These are phyloP conservation scores for Lablab purpureus DNA, from an alignment of 306 rosid genomes.

Conservation along the genomic window DNA sequence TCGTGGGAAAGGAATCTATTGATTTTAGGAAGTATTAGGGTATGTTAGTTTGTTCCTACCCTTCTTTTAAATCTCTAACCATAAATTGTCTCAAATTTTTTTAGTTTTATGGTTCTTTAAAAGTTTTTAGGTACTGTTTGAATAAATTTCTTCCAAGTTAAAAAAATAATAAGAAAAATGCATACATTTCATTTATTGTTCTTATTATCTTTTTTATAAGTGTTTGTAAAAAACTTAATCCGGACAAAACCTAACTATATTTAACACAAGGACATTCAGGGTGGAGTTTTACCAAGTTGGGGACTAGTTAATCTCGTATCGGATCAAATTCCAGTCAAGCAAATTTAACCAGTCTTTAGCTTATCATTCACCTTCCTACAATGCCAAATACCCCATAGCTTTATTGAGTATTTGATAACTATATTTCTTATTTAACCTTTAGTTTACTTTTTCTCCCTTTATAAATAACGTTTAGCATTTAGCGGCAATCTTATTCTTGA, in stretches of 20 bases:
- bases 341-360: slow-evolving; percentile 3
- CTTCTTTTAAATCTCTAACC: neutral
- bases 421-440: slow-evolving; percentile 27
- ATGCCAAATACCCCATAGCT: slow-evolving; percentile 15
- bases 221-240: neutral
- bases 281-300: neutral
- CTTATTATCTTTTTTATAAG: neutral
- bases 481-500: slow-evolving; percentile 38
- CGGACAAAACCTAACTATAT: neutral
- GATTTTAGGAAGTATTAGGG: too few species aligned
- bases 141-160: too few species aligned
- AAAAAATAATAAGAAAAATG: too few species aligned
- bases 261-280: neutral
- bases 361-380: neutral
- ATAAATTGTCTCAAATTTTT: neutral
- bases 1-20: too few species aligned
- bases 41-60: too few species aligned
- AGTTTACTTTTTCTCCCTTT: slow-evolving; percentile 23
- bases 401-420: slow-evolving; percentile 12
- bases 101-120: neutral
- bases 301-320: slow-evolving; percentile 25
- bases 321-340: slow-evolving; percentile 27
- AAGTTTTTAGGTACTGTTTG: neutral
- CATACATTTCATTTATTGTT: too few species aligned
- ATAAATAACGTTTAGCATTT: slow-evolving; percentile 14